Evolutionary conservation across 2,329 filamentous ascomycete genomes (phyloP).

Genomic region (Trichoderma aggressivum): DNA sequence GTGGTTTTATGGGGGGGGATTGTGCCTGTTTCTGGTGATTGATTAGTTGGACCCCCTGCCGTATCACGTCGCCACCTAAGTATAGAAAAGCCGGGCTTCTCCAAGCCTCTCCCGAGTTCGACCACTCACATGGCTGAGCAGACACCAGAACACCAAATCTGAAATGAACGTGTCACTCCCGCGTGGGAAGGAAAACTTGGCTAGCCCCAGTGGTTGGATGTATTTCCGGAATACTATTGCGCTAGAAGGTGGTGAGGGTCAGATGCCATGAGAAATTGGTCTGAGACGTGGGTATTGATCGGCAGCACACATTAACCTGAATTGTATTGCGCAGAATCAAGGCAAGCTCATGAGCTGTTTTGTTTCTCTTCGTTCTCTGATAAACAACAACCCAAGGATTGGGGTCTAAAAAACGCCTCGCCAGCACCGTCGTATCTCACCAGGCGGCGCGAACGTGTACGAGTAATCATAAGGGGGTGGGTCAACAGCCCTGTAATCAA

Average conservation of each 20-base stretch:
- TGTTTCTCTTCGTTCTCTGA: not conserved
- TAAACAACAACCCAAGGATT: not conserved
- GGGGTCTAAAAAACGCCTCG: not conserved
- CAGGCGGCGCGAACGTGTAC: not conserved
- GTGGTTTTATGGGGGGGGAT: not conserved
- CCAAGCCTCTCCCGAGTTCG: not conserved
- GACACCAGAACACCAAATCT: not conserved
- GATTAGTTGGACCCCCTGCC: conserved; percentile 4
- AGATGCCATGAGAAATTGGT: not conserved
- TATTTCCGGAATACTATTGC: not conserved
- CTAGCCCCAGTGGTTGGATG: not conserved
- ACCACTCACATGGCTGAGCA: not conserved
- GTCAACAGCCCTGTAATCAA: not conserved
- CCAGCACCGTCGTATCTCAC: not conserved
- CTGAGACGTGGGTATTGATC: not conserved
- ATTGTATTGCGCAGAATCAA: not conserved
- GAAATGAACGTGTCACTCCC: not conserved
- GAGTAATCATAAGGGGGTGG: not conserved
- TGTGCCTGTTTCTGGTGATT: conserved; percentile 1
- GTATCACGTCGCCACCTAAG: not conserved
- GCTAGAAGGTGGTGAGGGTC: not conserved
- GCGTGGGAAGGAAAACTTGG: not conserved
- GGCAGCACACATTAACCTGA: not conserved
- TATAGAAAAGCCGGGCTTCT: not conserved
- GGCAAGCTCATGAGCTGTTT: not conserved